Evolutionary conservation across 176 grass and related monocot species (phyloP), one percentile per base, ranked within the genome.

Genomic region (Ananas comosus): DNA sequence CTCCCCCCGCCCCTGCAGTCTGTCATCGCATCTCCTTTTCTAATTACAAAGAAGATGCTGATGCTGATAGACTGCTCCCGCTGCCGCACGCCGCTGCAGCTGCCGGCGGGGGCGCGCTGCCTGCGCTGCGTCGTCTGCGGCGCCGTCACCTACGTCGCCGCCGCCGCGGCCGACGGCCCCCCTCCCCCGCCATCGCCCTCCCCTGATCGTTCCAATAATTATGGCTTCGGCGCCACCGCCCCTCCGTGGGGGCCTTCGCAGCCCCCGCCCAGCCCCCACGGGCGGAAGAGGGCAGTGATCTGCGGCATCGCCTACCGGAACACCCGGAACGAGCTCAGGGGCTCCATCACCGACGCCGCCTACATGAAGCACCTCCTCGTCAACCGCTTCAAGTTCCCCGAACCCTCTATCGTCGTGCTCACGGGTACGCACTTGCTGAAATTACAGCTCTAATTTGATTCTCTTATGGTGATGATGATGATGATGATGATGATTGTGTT

Each of bases 301-400:
- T 83, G 81, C 82, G 94, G 94, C 67, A 97, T 97, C 70, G 90
- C 94, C 14, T 97, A 97, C 78, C 76, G 86, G 11, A 69, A 59
- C 82, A 89, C 94, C 24, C 81, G 89, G 0, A 84, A 93, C 74
- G 89, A 99, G 82, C 89, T 99, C 53, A 99, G 90, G 70, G 94
- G 94, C 1, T 99, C 89, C 81, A 74, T 92, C 71, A 99, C 92
- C 71, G 94, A 99, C 76, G 89, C 89, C 72, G 93, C 88, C 74
- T 99, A 87, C 87, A 99, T 99, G 94, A 82, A 75, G 49, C 86
- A 90, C 82, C 80, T 99, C 63, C 89, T 99, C 33, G 76, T 77
- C 51, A 88, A 88, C 71, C 89, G 86, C 24, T 99, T 93, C 89
- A 51, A 85, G 11, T 93, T 99, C 77, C 89, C 94, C 1, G 87